These are phyloP conservation scores for Picea mariana DNA, from an alignment of 83 land plant genomes.

Conservation along the genomic window DNA sequence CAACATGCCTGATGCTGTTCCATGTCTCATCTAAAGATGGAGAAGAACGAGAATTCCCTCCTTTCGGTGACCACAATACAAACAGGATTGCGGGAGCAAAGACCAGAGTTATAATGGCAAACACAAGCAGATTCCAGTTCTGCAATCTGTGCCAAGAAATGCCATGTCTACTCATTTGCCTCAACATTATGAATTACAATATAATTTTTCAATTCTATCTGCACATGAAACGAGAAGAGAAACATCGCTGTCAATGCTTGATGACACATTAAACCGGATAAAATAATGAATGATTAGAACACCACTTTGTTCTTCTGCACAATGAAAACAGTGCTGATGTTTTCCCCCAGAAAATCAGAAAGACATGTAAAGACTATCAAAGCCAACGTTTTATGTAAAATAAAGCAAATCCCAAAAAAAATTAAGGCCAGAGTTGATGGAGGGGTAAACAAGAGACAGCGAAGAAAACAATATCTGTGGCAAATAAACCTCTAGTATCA, in stretches of 20 bases:
- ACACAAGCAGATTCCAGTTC: conserved; percentile 3
- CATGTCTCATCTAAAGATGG: conserved; percentile 21
- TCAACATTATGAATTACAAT: background rate
- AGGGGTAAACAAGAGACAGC: no score
- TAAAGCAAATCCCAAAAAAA: no score
- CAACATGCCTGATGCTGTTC: conserved; percentile 30
- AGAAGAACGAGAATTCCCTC: background rate
- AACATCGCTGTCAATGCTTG: background rate
- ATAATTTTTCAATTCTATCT: background rate
- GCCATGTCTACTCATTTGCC: conserved; percentile 12
- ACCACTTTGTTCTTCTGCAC: background rate
- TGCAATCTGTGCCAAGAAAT: conserved; percentile 16
- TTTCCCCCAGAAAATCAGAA: background rate
- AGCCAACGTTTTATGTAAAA: no score
- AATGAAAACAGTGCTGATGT: background rate
- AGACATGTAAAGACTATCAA: no score
- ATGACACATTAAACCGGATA: background rate
- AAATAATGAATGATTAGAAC: background rate
- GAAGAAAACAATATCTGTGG: no score
- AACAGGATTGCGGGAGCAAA: conserved; percentile 5
- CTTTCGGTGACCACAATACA: conserved; percentile 1
- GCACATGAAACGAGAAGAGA: background rate
- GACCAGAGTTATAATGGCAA: conserved; percentile 13
- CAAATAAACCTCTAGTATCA: no score
- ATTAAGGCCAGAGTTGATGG: no score